Evolutionary conservation across 345 rosid species (phyloP).

Genomic region (Salix brachista): DNA sequence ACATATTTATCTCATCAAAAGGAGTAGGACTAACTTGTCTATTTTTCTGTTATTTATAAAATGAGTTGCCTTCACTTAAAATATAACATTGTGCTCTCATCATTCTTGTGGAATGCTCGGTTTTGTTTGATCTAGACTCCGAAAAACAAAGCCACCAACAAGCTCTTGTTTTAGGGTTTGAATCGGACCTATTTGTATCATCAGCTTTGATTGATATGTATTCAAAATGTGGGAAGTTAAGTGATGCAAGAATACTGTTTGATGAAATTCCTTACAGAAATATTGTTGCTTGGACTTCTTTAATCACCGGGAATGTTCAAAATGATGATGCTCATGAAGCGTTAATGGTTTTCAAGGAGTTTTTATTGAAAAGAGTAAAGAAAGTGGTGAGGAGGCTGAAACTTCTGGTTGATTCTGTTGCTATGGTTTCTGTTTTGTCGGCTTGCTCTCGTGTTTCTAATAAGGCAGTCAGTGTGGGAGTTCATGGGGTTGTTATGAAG

Average conservation of each 20-base stretch:
- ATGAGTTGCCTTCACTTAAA: too few species aligned
- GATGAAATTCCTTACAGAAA: constrained; percentile 67
- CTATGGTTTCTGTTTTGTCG: constrained; percentile 61
- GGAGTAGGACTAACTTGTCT: too few species aligned
- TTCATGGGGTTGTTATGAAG: constrained; percentile 58
- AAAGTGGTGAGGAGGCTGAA: constrained; percentile 14
- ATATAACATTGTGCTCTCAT: too few species aligned
- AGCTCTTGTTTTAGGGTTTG: constrained; percentile 62
- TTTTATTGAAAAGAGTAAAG: constrained; percentile 47
- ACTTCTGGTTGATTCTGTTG: constrained; percentile 49
- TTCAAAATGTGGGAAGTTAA: constrained; percentile 52
- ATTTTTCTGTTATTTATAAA: too few species aligned
- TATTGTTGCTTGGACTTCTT: constrained; percentile 77
- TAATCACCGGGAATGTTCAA: constrained; percentile 66
- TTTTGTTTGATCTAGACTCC: constrained; percentile 57
- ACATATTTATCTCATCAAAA: too few species aligned
- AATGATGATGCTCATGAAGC: constrained; percentile 52
- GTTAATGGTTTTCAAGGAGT: constrained; percentile 56
- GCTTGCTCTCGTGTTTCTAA: constrained; percentile 60
- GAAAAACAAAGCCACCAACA: constrained; percentile 83
- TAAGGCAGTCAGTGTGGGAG: constrained; percentile 45
- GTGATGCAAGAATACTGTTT: constrained; percentile 61
- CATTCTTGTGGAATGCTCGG: constrained; percentile 43
- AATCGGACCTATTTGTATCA: constrained; percentile 64
- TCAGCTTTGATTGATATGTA: constrained; percentile 71